Evolutionary conservation across 2,329 filamentous ascomycete genomes (phyloP).

Genomic region (Aspergillus clavatus): DNA sequence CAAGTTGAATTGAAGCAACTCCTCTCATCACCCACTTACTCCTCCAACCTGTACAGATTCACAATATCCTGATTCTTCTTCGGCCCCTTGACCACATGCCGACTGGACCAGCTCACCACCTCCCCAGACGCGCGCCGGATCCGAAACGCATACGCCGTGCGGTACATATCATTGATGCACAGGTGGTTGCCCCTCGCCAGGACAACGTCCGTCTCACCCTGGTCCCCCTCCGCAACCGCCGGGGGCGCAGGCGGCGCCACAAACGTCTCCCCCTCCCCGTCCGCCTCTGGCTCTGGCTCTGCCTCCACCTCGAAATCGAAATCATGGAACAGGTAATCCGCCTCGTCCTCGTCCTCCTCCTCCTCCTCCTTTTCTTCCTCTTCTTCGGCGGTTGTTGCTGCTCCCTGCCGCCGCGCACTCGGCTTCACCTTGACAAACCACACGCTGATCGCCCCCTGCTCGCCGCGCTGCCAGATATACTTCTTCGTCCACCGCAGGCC

Average conservation of each 20-base stretch:
- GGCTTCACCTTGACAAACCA: constrained; percentile 41
- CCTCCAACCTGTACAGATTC: constrained; percentile 31
- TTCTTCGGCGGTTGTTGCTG: too few species aligned
- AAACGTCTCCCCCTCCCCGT: constrained; percentile 11
- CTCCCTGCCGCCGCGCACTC: background rate
- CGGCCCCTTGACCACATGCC: constrained; percentile 43
- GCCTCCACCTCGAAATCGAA: constrained; percentile 30
- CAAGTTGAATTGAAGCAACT: background rate
- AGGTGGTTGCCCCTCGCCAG: constrained; percentile 41
- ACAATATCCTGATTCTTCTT: constrained; percentile 45
- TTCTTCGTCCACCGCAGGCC: constrained; percentile 38
- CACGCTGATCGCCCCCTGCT: constrained; percentile 33
- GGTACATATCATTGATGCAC: constrained; percentile 45
- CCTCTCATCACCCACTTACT: background rate
- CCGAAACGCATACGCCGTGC: constrained; percentile 42
- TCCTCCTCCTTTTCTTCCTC: constrained; percentile 1
- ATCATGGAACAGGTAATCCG: constrained; percentile 44
- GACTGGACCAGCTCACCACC: constrained; percentile 40
- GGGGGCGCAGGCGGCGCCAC: constrained; percentile 25
- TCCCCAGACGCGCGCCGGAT: constrained; percentile 27
- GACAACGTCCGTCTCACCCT: constrained; percentile 26
- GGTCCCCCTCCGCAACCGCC: background rate
- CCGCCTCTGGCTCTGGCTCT: background rate
- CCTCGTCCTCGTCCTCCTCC: constrained; percentile 23
- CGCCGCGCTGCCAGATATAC: constrained; percentile 41